phyloP scores from a whole-genome alignment of 257 asterid genomes.

The Cordia subcordata region DNA sequence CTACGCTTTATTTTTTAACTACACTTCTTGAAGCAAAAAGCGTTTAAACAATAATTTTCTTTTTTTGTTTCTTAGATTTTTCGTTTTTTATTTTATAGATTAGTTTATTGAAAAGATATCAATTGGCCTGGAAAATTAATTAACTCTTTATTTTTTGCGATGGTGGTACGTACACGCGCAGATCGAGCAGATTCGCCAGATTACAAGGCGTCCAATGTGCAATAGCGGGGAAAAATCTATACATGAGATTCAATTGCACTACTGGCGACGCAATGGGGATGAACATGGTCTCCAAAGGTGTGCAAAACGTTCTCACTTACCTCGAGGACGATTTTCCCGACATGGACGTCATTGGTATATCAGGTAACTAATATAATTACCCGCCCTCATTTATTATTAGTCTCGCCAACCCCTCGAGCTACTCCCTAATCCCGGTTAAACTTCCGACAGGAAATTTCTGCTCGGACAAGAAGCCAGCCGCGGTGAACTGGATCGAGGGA shows the following conservation, averaged over 20 bases:
- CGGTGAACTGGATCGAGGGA: conserved; percentile 58
- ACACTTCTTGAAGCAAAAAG: too few species aligned
- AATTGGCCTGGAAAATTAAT: too few species aligned
- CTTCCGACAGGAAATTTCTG: conserved; percentile 36
- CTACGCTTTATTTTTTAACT: too few species aligned
- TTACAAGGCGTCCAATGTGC: conserved; percentile 42
- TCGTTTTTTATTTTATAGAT: too few species aligned
- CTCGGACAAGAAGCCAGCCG: conserved; percentile 53
- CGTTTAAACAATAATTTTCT: too few species aligned
- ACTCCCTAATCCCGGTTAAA: too few species aligned
- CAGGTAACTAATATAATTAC: too few species aligned
- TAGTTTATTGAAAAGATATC: too few species aligned
- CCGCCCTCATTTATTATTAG: too few species aligned
- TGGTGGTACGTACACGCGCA: conserved; percentile 19
- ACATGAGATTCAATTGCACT: conserved; percentile 43
- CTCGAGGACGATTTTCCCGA: conserved; percentile 42
- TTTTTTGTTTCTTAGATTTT: background rate
- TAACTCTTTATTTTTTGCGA: background rate
- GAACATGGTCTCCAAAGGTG: conserved; percentile 62
- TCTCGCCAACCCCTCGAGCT: too few species aligned
- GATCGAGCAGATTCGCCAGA: conserved; percentile 53
- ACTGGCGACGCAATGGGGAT: conserved; percentile 67
- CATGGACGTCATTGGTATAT: conserved; percentile 52
- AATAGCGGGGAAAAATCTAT: conserved; percentile 50
- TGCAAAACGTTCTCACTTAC: conserved; percentile 44